Evolutionary conservation across 108 stramenopile species (phyloP), one percentile per base, ranked within the genome.

Genomic region (Nannochloropsis salina): DNA sequence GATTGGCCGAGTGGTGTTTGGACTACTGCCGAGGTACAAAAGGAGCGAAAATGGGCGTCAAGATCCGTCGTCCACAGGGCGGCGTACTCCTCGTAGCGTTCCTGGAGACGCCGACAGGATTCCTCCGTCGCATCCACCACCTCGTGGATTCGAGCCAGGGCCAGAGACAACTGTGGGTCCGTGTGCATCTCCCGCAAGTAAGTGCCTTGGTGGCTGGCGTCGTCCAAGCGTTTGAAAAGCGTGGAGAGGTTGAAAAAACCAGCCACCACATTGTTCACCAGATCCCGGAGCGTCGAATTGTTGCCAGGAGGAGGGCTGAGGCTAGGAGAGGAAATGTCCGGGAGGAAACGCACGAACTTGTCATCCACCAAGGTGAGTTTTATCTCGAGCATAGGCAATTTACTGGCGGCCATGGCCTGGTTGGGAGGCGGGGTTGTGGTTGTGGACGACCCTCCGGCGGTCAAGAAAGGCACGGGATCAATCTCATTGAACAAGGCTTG

Each of bases 31-130:
- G 93, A 92, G 61, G 89, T 83, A 44, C 90, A 90, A 85, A 96
- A 96, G 41, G 94, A 89, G 9, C 89, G 82, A 86, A 95, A 96
- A 41, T 92, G 93, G 8, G 88, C 85, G 42, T 90, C 83, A 83
- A 95, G 87, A 85, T 95, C 94, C 3, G 93, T 93, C 40, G 85
- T 91, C 95, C 95, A 96, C 41, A 96, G 90, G 80, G 91, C 93
- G 6, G 91, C 84, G 82, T 91, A 93, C 42, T 92, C 90, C 42
- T 94, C 93, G 85, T 94, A 95, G 9, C 90, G 87, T 6, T 88
- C 90, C 83, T 93, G 93, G 42, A 95, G 90, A 42, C 88, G 91
- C 84, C 87, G 47, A 86, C 94, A 94, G 44, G 87, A 89, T 20
- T 90, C 92, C 42, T 94, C 92, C 74, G 93, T 95, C 42, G 84